phyloP scores from a whole-genome alignment of 2,329 filamentous ascomycete species.

The Coniochaeta sp. region DNA sequence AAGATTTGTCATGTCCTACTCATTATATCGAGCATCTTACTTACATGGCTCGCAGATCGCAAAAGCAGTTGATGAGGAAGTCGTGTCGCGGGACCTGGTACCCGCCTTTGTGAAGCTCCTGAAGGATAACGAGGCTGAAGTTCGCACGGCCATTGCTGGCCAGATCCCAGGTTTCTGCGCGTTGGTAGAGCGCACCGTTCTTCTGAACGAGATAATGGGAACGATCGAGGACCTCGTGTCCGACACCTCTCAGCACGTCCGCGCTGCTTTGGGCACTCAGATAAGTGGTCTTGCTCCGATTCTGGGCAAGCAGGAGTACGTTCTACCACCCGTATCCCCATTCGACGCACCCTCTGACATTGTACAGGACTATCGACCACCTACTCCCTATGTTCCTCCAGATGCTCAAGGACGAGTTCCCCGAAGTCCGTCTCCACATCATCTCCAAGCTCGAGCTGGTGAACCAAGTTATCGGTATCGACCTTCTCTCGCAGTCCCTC shows the following conservation, averaged over 20 bases:
- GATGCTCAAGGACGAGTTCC: constrained; percentile 99
- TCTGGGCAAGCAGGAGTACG: constrained; percentile 93
- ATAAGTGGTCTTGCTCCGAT: constrained; percentile 96
- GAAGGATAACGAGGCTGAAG: constrained; percentile 96
- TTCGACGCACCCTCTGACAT: constrained; percentile 12
- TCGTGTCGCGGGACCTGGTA: constrained; percentile 86
- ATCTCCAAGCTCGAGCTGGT: constrained; percentile 99
- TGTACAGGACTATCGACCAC: constrained; percentile 81
- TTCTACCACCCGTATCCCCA: neutral
- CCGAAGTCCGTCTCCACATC: constrained; percentile 95
- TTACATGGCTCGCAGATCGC: constrained; percentile 89
- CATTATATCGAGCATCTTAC: too few species aligned
- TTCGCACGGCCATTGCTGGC: constrained; percentile 91
- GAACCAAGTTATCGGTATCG: constrained; percentile 98
- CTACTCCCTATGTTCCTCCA: constrained; percentile 97
- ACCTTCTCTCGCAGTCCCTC: constrained; percentile 90
- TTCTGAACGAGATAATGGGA: constrained; percentile 94
- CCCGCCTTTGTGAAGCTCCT: constrained; percentile 95
- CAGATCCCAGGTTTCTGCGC: constrained; percentile 97
- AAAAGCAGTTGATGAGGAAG: constrained; percentile 96
- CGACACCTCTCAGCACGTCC: constrained; percentile 93
- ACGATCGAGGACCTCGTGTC: constrained; percentile 94
- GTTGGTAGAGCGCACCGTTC: constrained; percentile 76
- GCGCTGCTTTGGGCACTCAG: constrained; percentile 89
- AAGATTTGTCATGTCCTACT: too few species aligned